A percentile compares a stretch with the other conserved stretches of the same genome.
phyloP scores from a whole-genome alignment of 495 filamentous ascomycete genomes.

The Extremus antarcticus region DNA sequence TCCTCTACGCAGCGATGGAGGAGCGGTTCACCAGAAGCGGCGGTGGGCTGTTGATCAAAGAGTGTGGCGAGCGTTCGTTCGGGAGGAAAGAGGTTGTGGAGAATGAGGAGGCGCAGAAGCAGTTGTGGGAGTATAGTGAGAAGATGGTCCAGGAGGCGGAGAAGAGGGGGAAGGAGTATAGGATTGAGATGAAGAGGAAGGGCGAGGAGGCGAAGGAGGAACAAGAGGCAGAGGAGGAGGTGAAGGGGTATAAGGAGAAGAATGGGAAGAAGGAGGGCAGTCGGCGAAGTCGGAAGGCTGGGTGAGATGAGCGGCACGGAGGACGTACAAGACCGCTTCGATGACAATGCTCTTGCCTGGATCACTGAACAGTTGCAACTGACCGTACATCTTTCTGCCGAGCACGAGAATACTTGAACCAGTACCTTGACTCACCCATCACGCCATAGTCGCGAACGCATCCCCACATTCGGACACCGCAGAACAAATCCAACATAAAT shows the following conservation, averaged over 20 bases:
- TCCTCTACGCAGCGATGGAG: constrained; percentile 80
- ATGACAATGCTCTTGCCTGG: too few species aligned
- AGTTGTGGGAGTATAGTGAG: constrained; percentile 81
- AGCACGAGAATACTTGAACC: too few species aligned
- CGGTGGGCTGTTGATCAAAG: constrained; percentile 70
- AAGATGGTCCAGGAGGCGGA: constrained; percentile 72
- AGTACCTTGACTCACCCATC: too few species aligned
- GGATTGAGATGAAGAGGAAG: constrained; percentile 60
- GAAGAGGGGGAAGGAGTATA: constrained; percentile 60
- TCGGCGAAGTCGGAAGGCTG: constrained; percentile 1
- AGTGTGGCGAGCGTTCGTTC: constrained; percentile 67
- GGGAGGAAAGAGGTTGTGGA: constrained; percentile 56
- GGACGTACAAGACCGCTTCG: neutral
- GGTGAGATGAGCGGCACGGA: too few species aligned
- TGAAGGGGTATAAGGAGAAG: constrained; percentile 22
- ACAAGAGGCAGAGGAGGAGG: constrained; percentile 31
- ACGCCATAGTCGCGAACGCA: too few species aligned
- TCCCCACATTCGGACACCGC: too few species aligned
- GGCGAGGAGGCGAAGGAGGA: constrained; percentile 40
- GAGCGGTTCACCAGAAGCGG: constrained; percentile 24
- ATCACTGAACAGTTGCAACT: too few species aligned
- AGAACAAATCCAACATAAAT: too few species aligned
- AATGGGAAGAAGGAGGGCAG: constrained; percentile 16
- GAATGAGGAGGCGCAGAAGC: constrained; percentile 66
- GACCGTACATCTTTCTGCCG: too few species aligned